phyloP scores from a whole-genome alignment of 2,329 filamentous ascomycete species.

The Colletotrichum euphorbiae region DNA sequence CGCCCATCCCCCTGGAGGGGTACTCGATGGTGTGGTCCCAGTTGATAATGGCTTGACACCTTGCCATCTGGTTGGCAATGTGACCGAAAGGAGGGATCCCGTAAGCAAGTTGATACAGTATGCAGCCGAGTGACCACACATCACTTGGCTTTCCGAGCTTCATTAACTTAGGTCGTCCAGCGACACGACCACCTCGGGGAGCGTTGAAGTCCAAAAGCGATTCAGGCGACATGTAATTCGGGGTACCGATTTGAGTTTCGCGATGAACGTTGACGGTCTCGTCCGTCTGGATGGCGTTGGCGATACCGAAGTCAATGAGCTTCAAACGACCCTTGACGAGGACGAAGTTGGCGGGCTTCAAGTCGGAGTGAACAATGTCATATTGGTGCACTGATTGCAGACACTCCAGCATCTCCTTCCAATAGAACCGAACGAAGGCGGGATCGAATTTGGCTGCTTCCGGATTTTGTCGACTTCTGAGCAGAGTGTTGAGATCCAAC shows the following conservation, averaged over 20 bases:
- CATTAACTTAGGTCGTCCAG: conserved; percentile 77
- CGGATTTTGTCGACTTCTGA: conserved; percentile 77
- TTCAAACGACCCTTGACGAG: conserved; percentile 91
- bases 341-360: conserved; percentile 98
- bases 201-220: conserved; percentile 89
- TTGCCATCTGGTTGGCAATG: conserved; percentile 86
- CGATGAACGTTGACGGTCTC: conserved; percentile 98
- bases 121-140: conserved; percentile 96
- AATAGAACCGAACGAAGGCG: conserved; percentile 95
- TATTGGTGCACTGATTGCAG: conserved; percentile 87
- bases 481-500: conserved; percentile 87
- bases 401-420: conserved; percentile 99
- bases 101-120: conserved; percentile 98
- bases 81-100: conserved; percentile 96
- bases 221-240: conserved; percentile 99
- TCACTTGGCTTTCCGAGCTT: conserved; percentile 96
- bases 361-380: conserved; percentile 95
- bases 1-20: conserved; percentile 76
- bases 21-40: conserved; percentile 80
- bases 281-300: conserved; percentile 94
- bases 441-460: conserved; percentile 84
- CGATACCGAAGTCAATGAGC: conserved; percentile 98
- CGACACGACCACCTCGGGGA: conserved; percentile 57
- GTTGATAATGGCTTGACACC: conserved; percentile 89
- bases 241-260: conserved; percentile 93